A percentile compares a stretch with the other conserved stretches of the same genome.
phyloP scores from a whole-genome alignment of 768 basidiomycete species.

The Kwoniella sp. region DNA sequence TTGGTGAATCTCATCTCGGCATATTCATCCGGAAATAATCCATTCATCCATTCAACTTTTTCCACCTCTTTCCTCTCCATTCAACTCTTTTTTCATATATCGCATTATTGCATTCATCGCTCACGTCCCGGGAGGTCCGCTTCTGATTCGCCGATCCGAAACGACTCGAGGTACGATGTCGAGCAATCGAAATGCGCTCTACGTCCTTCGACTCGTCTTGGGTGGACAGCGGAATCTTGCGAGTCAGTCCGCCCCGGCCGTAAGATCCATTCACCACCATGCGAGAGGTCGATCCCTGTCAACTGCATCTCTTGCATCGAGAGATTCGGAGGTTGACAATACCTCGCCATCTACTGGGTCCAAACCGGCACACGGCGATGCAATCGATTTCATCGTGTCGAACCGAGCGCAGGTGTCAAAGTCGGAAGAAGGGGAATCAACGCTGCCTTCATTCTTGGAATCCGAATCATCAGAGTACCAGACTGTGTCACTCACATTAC shows the following conservation, averaged over 20 bases:
- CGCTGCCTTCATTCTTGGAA: conserved; percentile 36
- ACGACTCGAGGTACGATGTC: conserved; percentile 2
- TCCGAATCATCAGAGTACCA: conserved; percentile 34
- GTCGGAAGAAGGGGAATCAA: background rate
- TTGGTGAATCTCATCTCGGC: too few relatives aligned
- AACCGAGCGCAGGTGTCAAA: background rate
- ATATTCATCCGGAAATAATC: too few relatives aligned
- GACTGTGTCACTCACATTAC: conserved; percentile 24
- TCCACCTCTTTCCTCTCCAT: conserved; percentile 4
- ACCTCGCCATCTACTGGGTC: background rate
- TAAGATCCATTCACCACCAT: background rate
- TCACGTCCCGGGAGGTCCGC: background rate
- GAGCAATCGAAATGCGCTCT: conserved; percentile 18
- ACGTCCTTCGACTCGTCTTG: conserved; percentile 24
- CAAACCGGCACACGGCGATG: background rate
- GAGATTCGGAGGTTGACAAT: background rate
- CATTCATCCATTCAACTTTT: too few relatives aligned
- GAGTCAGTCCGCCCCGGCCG: background rate
- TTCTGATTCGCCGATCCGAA: background rate
- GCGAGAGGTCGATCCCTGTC: background rate
- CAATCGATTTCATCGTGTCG: background rate
- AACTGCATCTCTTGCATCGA: conserved; percentile 11
- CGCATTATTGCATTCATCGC: conserved; percentile 2
- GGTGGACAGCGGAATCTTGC: background rate
- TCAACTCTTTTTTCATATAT: background rate